These are phyloP conservation scores for Pseudozyma pruni DNA, from an alignment of 1,284 basidiomycete genomes.

Conservation along the genomic window DNA sequence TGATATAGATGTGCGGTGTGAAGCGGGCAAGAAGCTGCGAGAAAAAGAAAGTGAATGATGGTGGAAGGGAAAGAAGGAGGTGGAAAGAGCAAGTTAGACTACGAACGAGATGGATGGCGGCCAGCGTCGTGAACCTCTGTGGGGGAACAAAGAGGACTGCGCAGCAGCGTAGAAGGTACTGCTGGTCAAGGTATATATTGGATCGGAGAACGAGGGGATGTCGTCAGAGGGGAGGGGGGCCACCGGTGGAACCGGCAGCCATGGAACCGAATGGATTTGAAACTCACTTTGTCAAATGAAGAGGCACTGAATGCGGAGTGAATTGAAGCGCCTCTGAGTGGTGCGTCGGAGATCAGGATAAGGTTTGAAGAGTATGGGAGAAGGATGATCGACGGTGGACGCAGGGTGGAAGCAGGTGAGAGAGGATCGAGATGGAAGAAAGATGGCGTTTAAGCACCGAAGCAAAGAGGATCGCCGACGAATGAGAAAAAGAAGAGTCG, in stretches of 20 bases:
- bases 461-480: not conserved
- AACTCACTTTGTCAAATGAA: conserved; percentile 1
- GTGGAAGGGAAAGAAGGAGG: not conserved
- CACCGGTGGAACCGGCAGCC: conserved; percentile 1
- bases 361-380: conserved; percentile 16
- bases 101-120: conserved; percentile 6
- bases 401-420: not conserved
- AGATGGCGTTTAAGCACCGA: not conserved
- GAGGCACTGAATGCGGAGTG: conserved; percentile 26
- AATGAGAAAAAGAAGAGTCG: not conserved
- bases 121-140: conserved; percentile 8
- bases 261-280: not conserved
- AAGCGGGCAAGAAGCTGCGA: not conserved
- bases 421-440: not conserved
- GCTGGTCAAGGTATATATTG: conserved; percentile 16
- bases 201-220: not conserved
- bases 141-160: conserved; percentile 7
- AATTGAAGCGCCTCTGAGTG: conserved; percentile 10
- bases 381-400: conserved; percentile 12
- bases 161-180: not conserved
- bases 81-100: conserved; percentile 4
- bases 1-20: not conserved
- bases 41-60: not conserved
- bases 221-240: not conserved
- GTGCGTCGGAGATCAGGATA: conserved; percentile 28